Conservation (phyloP, 2,329 filamentous ascomycete genomes). For the Didymosphaeria variabile region DNA sequence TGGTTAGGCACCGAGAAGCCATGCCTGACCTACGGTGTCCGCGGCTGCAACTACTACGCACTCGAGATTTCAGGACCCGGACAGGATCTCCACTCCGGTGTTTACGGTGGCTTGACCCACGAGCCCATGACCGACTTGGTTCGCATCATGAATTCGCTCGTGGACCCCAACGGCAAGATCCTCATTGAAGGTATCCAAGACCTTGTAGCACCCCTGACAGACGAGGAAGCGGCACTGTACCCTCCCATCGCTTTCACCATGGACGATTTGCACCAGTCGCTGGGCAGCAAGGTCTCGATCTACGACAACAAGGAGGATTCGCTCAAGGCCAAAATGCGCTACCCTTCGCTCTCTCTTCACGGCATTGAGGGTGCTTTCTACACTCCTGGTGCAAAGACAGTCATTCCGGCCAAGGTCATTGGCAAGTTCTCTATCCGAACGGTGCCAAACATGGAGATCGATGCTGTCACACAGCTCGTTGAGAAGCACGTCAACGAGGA, state of each 20-base stretch:
- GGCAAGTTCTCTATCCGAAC: slow-evolving; percentile 99
- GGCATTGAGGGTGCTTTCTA: slow-evolving; percentile 96
- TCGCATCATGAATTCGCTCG: slow-evolving; percentile 80
- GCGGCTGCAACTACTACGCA: slow-evolving; percentile 98
- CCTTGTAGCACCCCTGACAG: slow-evolving; percentile 86
- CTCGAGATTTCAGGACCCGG: slow-evolving; percentile 89
- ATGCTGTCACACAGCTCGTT: slow-evolving; percentile 85
- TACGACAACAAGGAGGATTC: slow-evolving; percentile 88
- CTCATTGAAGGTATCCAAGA: slow-evolving; percentile 93
- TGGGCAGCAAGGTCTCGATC: slow-evolving; percentile 89
- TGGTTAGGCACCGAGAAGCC: slow-evolving; percentile 99
- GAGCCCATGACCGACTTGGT: slow-evolving; percentile 98
- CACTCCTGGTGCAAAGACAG: slow-evolving; percentile 93
- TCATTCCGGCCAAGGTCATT: slow-evolving; percentile 96
- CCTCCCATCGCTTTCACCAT: slow-evolving; percentile 92
- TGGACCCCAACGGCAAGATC: slow-evolving; percentile 91
- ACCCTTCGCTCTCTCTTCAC: slow-evolving; percentile 92
- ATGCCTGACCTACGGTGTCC: slow-evolving; percentile 94
- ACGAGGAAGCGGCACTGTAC: slow-evolving; percentile 89
- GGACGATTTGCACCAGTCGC: slow-evolving; percentile 90
- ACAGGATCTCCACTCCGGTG: slow-evolving; percentile 93
- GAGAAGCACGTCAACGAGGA: slow-evolving; percentile 83
- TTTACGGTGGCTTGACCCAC: slow-evolving; percentile 95
- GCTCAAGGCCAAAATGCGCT: slow-evolving; percentile 95
- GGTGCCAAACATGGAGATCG: slow-evolving; percentile 95